Evolutionary conservation across 2,329 filamentous ascomycete species (phyloP).

Genomic region (Xylaria hypoxylon): DNA sequence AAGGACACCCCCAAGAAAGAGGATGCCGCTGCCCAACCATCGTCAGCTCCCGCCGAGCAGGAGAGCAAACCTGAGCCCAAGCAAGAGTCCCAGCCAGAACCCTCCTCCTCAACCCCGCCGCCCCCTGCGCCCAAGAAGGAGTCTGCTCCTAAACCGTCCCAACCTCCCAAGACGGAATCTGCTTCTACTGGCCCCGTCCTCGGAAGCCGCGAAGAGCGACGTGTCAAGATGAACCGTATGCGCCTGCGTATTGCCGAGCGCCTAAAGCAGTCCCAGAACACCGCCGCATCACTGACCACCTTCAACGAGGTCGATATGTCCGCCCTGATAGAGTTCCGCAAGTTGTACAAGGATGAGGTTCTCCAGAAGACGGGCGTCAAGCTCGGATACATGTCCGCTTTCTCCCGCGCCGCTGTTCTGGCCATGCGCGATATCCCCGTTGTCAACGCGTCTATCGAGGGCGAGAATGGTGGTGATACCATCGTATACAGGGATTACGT

Average conservation of each 20-base stretch:
- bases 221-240: slow-evolving; percentile 99
- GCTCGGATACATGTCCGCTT: slow-evolving; percentile 99
- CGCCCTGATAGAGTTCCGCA: slow-evolving; percentile 95
- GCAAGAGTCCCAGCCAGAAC: slow-evolving; percentile 51
- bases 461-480: slow-evolving; percentile 92
- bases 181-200: slow-evolving; percentile 57
- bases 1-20: slow-evolving; percentile 70
- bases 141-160: slow-evolving; percentile 51
- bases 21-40: slow-evolving; percentile 45
- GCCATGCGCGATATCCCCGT: slow-evolving; percentile 96
- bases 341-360: slow-evolving; percentile 95
- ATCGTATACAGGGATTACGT: slow-evolving; percentile 99
- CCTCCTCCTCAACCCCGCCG: slow-evolving; percentile 52
- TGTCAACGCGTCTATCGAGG: slow-evolving; percentile 97
- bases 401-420: slow-evolving; percentile 87
- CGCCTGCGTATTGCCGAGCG: slow-evolving; percentile 96
- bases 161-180: slow-evolving; percentile 57
- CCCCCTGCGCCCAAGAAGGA: slow-evolving; percentile 56
- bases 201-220: slow-evolving; percentile 86
- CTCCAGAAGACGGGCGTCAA: slow-evolving; percentile 97
- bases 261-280: slow-evolving; percentile 99
- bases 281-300: slow-evolving; percentile 93
- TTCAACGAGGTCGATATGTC: slow-evolving; percentile 99
- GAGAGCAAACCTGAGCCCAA: slow-evolving; percentile 56
- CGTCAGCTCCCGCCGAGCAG: slow-evolving; percentile 58